Evolutionary conservation across 2,329 filamentous ascomycete genomes (phyloP).

Genomic region (Pyricularia pennisetigena): DNA sequence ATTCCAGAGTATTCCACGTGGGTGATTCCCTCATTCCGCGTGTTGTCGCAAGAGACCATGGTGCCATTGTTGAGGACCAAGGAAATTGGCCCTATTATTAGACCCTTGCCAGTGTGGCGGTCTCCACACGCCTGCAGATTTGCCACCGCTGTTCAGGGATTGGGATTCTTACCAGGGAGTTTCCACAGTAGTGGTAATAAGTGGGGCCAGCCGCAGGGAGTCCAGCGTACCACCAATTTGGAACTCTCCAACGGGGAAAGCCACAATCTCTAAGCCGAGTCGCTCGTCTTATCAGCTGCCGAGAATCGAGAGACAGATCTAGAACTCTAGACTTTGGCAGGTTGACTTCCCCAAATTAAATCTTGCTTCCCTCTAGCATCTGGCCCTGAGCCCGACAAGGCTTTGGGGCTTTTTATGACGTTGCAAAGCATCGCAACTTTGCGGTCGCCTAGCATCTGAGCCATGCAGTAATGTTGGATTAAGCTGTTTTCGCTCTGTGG

Average conservation of each 20-base stretch:
- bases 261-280: too few relatives aligned
- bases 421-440: not conserved
- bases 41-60: constrained; percentile 16
- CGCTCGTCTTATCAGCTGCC: too few relatives aligned
- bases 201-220: too few relatives aligned
- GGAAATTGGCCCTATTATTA: constrained; percentile 50
- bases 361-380: not conserved
- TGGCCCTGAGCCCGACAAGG: not conserved
- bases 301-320: too few relatives aligned
- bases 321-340: too few relatives aligned
- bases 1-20: not conserved
- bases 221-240: too few relatives aligned
- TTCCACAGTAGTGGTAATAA: too few relatives aligned
- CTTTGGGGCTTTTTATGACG: not conserved
- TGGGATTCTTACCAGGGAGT: too few relatives aligned
- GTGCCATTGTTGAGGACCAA: constrained; percentile 21
- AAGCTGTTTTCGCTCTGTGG: not conserved
- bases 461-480: not conserved
- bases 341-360: not conserved
- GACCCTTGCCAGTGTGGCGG: constrained; percentile 65
- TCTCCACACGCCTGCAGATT: too few relatives aligned
- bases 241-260: too few relatives aligned
- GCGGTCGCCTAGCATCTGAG: not conserved
- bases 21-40: not conserved
- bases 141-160: too few relatives aligned